Percentiles rank a stretch among this genome's conserved stretches.
These are phyloP conservation scores for Fraxinus paxiana DNA, from an alignment of 305 asterid species.

Conservation along the genomic window DNA sequence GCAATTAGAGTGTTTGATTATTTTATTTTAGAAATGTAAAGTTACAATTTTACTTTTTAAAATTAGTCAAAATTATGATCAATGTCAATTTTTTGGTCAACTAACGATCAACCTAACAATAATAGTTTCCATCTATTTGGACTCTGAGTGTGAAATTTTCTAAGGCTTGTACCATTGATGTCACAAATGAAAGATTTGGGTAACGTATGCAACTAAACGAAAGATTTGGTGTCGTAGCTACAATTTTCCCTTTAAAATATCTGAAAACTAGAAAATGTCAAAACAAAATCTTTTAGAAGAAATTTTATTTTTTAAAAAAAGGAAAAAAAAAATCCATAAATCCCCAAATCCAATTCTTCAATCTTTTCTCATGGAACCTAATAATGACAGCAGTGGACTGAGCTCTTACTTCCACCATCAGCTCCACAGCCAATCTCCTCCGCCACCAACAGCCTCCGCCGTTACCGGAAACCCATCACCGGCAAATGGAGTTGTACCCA, in stretches of 20 bases:
- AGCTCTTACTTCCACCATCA: conserved; percentile 41
- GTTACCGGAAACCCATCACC: conserved; percentile 20
- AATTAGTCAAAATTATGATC: background rate
- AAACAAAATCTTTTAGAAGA: background rate
- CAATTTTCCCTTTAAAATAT: background rate
- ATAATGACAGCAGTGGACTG: background rate
- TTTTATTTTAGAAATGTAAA: no score
- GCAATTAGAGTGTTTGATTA: background rate
- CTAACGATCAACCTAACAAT: no score
- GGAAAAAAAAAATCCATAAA: background rate
- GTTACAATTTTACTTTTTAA: background rate
- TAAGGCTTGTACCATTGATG: background rate
- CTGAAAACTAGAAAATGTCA: background rate
- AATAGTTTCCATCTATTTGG: background rate
- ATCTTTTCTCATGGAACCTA: conserved; percentile 27
- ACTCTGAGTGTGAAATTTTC: background rate
- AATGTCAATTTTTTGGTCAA: background rate
- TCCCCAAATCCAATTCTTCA: conserved; percentile 22
- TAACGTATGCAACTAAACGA: background rate
- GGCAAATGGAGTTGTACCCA: conserved; percentile 36
- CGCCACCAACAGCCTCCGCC: conserved; percentile 5
- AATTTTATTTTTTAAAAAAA: conserved; percentile 4
- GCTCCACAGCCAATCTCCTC: conserved; percentile 21
- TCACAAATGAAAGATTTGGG: no score
- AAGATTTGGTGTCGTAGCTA: background rate